These are phyloP conservation scores for Fusarium goolgardi DNA, from an alignment of 2,329 filamentous ascomycete species.

Conservation along the genomic window DNA sequence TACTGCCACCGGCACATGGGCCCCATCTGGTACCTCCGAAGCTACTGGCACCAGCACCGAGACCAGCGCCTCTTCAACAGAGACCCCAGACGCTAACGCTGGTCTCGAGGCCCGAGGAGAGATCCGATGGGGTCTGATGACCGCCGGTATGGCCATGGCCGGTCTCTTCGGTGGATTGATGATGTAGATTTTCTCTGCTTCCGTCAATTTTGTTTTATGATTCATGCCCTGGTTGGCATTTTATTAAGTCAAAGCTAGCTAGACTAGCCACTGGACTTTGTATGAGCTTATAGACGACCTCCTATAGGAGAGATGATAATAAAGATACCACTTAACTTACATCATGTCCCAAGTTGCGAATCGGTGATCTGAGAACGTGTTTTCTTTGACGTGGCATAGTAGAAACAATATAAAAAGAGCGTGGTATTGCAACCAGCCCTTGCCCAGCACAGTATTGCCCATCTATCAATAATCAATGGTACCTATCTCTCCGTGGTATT, in stretches of 20 bases:
- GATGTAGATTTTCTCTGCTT: constrained; percentile 22
- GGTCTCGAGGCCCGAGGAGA: constrained; percentile 36
- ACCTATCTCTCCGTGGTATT: not conserved
- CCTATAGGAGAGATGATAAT: constrained; percentile 20
- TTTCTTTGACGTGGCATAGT: not conserved
- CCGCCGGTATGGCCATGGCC: constrained; percentile 35
- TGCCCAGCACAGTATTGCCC: not conserved
- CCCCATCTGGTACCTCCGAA: constrained; percentile 21
- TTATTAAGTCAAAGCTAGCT: constrained; percentile 22
- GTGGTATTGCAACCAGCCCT: not conserved
- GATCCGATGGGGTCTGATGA: constrained; percentile 46
- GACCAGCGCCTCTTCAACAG: constrained; percentile 20
- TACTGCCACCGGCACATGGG: constrained; percentile 27
- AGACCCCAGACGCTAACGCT: constrained; percentile 26
- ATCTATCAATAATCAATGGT: not conserved
- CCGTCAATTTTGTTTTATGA: constrained; percentile 18
- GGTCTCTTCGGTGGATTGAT: constrained; percentile 42
- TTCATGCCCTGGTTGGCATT: constrained; percentile 27
- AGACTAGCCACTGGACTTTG: constrained; percentile 25
- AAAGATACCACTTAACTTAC: constrained; percentile 3
- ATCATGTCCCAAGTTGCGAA: not conserved
- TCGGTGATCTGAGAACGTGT: not conserved
- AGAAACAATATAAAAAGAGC: not conserved
- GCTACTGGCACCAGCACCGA: constrained; percentile 28
- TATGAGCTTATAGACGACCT: constrained; percentile 10